These are phyloP conservation scores for Alternaria sp. DNA, from an alignment of 2,329 filamentous ascomycete genomes.

Conservation along the genomic window DNA sequence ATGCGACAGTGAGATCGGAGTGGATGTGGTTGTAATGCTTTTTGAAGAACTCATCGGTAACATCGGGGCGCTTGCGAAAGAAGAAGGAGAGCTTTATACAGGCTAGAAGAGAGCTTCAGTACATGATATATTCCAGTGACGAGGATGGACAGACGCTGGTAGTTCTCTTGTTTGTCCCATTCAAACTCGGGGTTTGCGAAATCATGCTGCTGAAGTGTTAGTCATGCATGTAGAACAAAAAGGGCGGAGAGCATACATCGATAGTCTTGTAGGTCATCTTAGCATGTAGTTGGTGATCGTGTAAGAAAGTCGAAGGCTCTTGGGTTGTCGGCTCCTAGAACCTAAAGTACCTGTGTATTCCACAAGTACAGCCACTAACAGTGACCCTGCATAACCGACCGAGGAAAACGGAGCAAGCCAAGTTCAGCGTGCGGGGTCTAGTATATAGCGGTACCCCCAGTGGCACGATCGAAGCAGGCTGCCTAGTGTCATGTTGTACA, in stretches of 20 bases:
- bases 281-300: not conserved
- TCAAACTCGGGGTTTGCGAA: not conserved
- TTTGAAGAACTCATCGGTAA: not conserved
- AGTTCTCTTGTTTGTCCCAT: not conserved
- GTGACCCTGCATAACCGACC: not conserved
- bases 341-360: not conserved
- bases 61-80: not conserved
- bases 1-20: not conserved
- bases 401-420: not conserved
- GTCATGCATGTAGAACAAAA: not conserved
- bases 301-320: not conserved
- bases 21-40: not conserved
- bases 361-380: not conserved
- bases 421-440: not conserved
- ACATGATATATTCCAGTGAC: not conserved
- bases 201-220: not conserved
- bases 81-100: not conserved
- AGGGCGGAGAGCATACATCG: not conserved
- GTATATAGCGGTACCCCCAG: not conserved
- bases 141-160: not conserved
- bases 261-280: not conserved
- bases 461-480: not conserved
- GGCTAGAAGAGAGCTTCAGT: not conserved
- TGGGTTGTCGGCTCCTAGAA: not conserved
- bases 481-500: not conserved